Conservation (phyloP, 1,284 basidiomycete genomes). For the Cryptococcus wingfieldii region DNA sequence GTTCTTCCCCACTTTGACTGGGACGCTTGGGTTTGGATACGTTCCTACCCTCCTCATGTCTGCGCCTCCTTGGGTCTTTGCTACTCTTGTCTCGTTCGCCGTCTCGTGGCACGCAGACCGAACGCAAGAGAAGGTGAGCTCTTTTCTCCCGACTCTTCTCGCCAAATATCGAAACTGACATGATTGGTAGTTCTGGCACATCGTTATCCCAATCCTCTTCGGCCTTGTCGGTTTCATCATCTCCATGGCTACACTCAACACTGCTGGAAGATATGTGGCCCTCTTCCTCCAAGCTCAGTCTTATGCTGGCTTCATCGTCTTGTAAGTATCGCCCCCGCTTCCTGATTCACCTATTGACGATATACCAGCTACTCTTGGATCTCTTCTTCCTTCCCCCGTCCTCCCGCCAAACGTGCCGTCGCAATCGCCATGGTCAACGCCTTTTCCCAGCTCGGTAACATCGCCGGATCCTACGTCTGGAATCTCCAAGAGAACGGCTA, state of each 20-base stretch:
- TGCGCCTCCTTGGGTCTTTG: slow-evolving; percentile 69
- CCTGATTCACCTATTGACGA: neutral
- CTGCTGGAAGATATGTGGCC: slow-evolving; percentile 45
- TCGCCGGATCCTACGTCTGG: slow-evolving; percentile 60
- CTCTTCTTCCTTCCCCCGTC: slow-evolving; percentile 43
- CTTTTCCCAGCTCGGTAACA: slow-evolving; percentile 49
- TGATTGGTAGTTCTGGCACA: slow-evolving; percentile 57
- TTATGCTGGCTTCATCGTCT: slow-evolving; percentile 42
- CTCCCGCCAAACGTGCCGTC: slow-evolving; percentile 39
- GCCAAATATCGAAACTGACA: neutral
- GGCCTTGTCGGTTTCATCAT: slow-evolving; percentile 43
- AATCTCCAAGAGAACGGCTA: slow-evolving; percentile 30
- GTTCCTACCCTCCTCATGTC: slow-evolving; percentile 61
- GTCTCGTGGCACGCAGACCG: slow-evolving; percentile 68
- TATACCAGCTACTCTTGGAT: slow-evolving; percentile 35
- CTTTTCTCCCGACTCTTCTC: slow-evolving; percentile 32
- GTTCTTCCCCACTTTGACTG: slow-evolving; percentile 63
- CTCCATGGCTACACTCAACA: slow-evolving; percentile 35
- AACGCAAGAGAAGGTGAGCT: slow-evolving; percentile 50
- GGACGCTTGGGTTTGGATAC: slow-evolving; percentile 62
- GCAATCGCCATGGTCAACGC: slow-evolving; percentile 45
- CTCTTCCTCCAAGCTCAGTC: slow-evolving; percentile 44
- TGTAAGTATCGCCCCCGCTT: slow-evolving; percentile 6
- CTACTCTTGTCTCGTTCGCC: slow-evolving; percentile 55
- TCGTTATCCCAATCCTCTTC: slow-evolving; percentile 47